Evolutionary conservation across 345 rosid genomes (phyloP), one percentile per base, ranked within the genome.

Genomic region (Cardiospermum halicacabum): DNA sequence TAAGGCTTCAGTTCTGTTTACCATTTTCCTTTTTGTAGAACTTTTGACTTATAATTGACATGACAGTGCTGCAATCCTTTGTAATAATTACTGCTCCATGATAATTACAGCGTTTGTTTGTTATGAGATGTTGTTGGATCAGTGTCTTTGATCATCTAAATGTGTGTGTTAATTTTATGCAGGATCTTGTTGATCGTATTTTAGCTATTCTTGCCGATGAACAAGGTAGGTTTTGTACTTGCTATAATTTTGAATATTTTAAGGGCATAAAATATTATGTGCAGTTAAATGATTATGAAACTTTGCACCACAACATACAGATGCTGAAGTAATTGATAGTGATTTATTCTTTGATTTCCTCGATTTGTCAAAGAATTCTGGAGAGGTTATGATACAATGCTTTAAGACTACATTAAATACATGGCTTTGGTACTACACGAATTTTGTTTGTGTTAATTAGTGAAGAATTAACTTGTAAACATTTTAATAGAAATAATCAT

Each of bases 151-250:
- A 54, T 70, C 2, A 68, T 66, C 72, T 40, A 9, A 8, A 18
- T 48, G 10, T 34, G 10, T 58, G 53, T 21, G n/a, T 72, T 40
- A 47, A 47, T 47, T 30, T 26, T 75, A 65, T 72, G 62, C 63
- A 95, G 99, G 97, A 91, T 66, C 99, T 95, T 66, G 90, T 87
- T 36, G 96, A 85, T 30, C 80, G 97, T 73, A 88, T 91, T 65
- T 72, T 89, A 68, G 65, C 75, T 15, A 70, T 77, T 71, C 84
- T 95, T 11, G 76, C 96, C 21, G 90, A 85, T 64, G 96, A 83
- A 32, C 86, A 78, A 80, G 99, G 99, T 95, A 68, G 76, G 7
- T 11, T 5, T 30, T 53, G 5, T 53, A 51, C 48, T 11, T 34
- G 3, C 16, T 19, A 53, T 0, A n/a, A n/a, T 53, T 12, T 34